Percentiles rank a stretch among this genome's conserved stretches.
Evolutionary conservation across 805 yeast species (phyloP).

Genomic region (Wickerhamiella domercqiae): DNA sequence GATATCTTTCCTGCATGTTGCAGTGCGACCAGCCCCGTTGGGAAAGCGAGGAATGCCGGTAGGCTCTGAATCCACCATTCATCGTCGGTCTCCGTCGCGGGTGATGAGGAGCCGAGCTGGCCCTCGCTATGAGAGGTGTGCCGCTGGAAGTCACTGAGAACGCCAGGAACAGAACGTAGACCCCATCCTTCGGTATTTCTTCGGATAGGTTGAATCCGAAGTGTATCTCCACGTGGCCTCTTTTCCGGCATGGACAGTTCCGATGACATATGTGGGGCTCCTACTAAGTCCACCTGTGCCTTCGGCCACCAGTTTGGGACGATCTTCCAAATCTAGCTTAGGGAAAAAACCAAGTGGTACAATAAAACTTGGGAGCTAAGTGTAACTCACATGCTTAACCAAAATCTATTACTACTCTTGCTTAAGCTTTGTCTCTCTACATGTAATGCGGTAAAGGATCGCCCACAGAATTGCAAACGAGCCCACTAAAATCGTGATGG

Average conservation of each 20-base stretch:
- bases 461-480: constrained; percentile 21
- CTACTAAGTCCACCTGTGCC: too few species aligned
- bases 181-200: constrained; percentile 24
- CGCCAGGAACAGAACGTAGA: constrained; percentile 23
- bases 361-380: too few species aligned
- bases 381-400: too few species aligned
- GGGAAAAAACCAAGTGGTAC: too few species aligned
- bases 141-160: constrained; percentile 24
- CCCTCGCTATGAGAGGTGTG: constrained; percentile 22
- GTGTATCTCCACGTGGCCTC: constrained; percentile 5
- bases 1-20: background rate
- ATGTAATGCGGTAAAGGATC: background rate
- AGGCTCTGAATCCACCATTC: constrained; percentile 1
- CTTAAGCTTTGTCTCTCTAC: too few species aligned
- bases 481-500: constrained; percentile 24
- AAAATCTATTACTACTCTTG: too few species aligned
- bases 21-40: constrained; percentile 8
- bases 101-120: background rate
- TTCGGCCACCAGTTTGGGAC: too few species aligned
- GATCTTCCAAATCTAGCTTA: too few species aligned
- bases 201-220: constrained; percentile 20
- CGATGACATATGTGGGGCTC: too few species aligned
- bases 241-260: too few species aligned
- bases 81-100: background rate
- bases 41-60: constrained; percentile 7